These are phyloP conservation scores for Steccherinum ochraceum DNA, from an alignment of 768 basidiomycete genomes.

Conservation along the genomic window DNA sequence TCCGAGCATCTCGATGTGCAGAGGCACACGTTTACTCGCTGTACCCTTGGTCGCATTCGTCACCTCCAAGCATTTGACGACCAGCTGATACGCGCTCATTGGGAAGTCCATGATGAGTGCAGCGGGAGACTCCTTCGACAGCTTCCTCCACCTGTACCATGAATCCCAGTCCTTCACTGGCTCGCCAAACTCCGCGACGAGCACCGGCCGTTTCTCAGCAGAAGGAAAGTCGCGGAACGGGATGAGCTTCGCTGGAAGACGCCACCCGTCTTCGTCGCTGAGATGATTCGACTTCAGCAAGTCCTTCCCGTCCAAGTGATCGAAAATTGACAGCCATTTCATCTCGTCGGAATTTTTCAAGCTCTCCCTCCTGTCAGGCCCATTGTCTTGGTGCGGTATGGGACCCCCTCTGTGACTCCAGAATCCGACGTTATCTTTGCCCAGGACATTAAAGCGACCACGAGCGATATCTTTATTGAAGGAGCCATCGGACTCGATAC, in stretches of 20 bases:
- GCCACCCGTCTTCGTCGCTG: slow-evolving; percentile 6
- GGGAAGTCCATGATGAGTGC: slow-evolving; percentile 40
- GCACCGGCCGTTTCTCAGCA: not conserved
- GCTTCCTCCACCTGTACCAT: slow-evolving; percentile 39
- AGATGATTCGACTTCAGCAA: slow-evolving; percentile 3
- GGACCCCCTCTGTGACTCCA: slow-evolving; percentile 33
- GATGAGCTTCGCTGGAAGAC: slow-evolving; percentile 5
- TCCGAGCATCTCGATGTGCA: slow-evolving; percentile 32
- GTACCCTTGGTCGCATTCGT: slow-evolving; percentile 19
- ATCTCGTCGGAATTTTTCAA: not conserved
- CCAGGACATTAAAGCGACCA: slow-evolving; percentile 32
- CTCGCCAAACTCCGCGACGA: not conserved
- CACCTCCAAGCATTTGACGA: slow-evolving; percentile 28
- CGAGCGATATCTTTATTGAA: slow-evolving; percentile 28
- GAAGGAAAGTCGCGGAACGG: slow-evolving; percentile 3
- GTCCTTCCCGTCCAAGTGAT: slow-evolving; percentile 7
- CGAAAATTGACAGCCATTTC: not conserved
- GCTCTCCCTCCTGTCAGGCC: not conserved
- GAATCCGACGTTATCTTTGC: slow-evolving; percentile 32
- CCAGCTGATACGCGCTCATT: slow-evolving; percentile 32
- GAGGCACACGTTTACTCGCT: slow-evolving; percentile 18
- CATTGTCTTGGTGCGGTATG: slow-evolving; percentile 19
- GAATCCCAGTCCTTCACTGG: slow-evolving; percentile 30
- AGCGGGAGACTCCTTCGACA: slow-evolving; percentile 36
- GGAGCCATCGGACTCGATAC: slow-evolving; percentile 34